phyloP scores from a whole-genome alignment of 1,139 yeast species.

The Nakaseomyces glabratus region DNA sequence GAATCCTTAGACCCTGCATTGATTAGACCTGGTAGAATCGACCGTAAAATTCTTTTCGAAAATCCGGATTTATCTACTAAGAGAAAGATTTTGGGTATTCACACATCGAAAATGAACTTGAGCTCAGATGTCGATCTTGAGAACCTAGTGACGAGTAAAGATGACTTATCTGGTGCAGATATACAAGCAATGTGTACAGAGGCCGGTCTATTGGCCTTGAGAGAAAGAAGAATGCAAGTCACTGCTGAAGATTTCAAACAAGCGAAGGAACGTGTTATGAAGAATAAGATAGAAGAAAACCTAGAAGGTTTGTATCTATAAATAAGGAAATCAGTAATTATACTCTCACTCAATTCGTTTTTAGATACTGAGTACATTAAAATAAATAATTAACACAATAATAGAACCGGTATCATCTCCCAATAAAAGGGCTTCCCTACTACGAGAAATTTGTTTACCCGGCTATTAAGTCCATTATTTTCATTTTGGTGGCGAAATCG shows the following conservation, averaged over 20 bases:
- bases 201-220: conserved; percentile 89
- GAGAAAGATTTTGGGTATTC: conserved; percentile 86
- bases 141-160: conserved; percentile 83
- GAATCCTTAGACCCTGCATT: conserved; percentile 95
- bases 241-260: conserved; percentile 89
- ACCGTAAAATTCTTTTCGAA: conserved; percentile 91
- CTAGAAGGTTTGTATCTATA: conserved; percentile 89
- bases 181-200: conserved; percentile 97
- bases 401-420: too few species aligned
- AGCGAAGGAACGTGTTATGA: conserved; percentile 94
- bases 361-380: neutral
- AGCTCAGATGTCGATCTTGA: conserved; percentile 84
- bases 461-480: neutral
- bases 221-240: conserved; percentile 98
- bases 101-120: conserved; percentile 90
- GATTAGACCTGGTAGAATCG: conserved; percentile 98
- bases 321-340: too few species aligned
- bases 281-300: conserved; percentile 95
- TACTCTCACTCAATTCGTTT: too few species aligned
- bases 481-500: conserved; percentile 7
- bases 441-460: neutral
- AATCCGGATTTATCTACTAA: conserved; percentile 91
- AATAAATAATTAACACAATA: neutral
- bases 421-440: too few species aligned
- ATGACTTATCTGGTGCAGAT: conserved; percentile 96